phyloP scores from a whole-genome alignment of 306 rosid genomes.

The Rubus idaeus region DNA sequence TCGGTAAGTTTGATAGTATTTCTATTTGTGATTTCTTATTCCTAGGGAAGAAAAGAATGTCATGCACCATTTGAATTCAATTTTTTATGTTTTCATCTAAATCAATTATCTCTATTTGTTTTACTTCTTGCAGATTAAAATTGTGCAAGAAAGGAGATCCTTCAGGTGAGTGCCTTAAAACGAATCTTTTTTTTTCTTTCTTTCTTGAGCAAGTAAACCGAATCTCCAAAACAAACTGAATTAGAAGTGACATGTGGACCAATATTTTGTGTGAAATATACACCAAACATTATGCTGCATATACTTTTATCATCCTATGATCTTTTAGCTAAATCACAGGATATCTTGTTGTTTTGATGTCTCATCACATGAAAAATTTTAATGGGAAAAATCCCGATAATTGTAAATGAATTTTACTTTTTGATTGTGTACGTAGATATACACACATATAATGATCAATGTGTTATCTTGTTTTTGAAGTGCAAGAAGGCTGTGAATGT shows the following conservation, averaged over 20 bases:
- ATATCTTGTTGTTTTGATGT: not conserved
- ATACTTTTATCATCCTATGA: not conserved
- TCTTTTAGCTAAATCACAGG: not conserved
- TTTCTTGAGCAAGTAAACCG: no score
- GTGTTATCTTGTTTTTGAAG: no score
- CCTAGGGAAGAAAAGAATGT: slow-evolving; percentile 10
- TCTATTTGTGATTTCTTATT: slow-evolving; percentile 5
- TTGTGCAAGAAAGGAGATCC: slow-evolving; percentile 95
- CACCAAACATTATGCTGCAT: not conserved
- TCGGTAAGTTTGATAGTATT: slow-evolving; percentile 44
- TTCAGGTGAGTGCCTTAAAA: slow-evolving; percentile 65
- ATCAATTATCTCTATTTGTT: not conserved
- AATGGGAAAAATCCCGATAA: no score
- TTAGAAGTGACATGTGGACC: not conserved
- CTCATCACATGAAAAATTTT: no score
- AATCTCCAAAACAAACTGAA: no score
- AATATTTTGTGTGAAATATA: no score
- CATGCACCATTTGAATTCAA: not conserved
- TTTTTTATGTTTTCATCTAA: not conserved
- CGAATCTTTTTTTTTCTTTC: not conserved
- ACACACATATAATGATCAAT: no score
- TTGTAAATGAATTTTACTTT: no score
- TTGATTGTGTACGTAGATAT: no score
- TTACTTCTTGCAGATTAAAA: slow-evolving; percentile 59
- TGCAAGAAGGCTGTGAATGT: no score